These are phyloP conservation scores for Seiridium cupressi DNA, from an alignment of 2,329 filamentous ascomycete genomes.

Conservation along the genomic window DNA sequence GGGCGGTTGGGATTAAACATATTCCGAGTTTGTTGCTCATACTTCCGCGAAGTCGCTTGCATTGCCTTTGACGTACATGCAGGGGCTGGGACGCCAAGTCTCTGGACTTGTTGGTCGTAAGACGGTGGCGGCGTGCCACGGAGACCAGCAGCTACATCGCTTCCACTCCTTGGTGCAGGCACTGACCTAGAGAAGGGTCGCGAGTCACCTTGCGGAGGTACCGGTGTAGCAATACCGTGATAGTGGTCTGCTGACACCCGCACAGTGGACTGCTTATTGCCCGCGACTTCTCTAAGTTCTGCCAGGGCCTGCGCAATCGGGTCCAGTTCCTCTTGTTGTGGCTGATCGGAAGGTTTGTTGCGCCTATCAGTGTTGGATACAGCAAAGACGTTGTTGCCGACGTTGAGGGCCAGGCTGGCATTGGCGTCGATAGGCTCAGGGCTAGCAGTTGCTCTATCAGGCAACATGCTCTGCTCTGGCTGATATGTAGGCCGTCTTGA, in stretches of 20 bases:
- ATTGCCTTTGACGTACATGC: slow-evolving; percentile 92
- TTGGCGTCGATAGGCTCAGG: slow-evolving; percentile 88
- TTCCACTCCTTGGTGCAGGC: slow-evolving; percentile 34
- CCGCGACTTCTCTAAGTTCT: slow-evolving; percentile 79
- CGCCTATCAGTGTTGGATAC: slow-evolving; percentile 76
- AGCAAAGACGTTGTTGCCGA: slow-evolving; percentile 94
- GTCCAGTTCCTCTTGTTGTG: slow-evolving; percentile 64
- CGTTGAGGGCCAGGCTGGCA: slow-evolving; percentile 87
- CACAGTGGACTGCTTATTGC: slow-evolving; percentile 73
- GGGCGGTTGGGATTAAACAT: slow-evolving; percentile 59
- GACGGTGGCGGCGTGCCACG: slow-evolving; percentile 82
- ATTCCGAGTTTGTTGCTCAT: slow-evolving; percentile 76
- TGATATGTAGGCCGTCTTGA: slow-evolving; percentile 40
- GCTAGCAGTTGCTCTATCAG: slow-evolving; percentile 52
- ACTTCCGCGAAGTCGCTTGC: slow-evolving; percentile 92
- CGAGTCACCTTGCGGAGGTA: slow-evolving; percentile 43
- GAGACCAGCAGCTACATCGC: slow-evolving; percentile 52
- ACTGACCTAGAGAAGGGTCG: slow-evolving; percentile 42
- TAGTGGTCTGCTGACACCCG: slow-evolving; percentile 96
- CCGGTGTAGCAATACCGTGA: slow-evolving; percentile 87
- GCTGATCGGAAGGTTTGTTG: slow-evolving; percentile 35
- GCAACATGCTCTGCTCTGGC: slow-evolving; percentile 34
- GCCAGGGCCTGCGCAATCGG: slow-evolving; percentile 91
- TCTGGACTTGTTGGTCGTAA: slow-evolving; percentile 75
- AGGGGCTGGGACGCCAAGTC: slow-evolving; percentile 84